A percentile compares a stretch with the other conserved stretches of the same genome.
phyloP scores from a whole-genome alignment of 2,329 filamentous ascomycete species.

The Neoarthrinium moseri region DNA sequence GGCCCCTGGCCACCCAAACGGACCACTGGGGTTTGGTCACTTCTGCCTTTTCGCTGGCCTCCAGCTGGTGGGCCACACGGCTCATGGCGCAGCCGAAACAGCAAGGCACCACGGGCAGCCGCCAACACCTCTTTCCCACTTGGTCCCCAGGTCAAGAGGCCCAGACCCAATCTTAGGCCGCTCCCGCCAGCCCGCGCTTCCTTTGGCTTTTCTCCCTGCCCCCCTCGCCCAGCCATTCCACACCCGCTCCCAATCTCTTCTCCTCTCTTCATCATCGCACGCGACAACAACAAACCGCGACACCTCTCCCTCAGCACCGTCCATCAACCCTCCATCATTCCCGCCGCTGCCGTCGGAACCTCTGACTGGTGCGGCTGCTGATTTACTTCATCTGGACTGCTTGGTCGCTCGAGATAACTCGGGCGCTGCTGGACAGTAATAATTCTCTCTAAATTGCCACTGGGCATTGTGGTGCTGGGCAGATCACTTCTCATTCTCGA shows the following conservation, averaged over 20 bases:
- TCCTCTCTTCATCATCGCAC: not conserved
- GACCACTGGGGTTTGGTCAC: not conserved
- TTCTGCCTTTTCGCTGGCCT: not conserved
- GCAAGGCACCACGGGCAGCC: no score
- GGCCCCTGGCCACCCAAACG: no score
- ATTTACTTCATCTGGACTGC: no score
- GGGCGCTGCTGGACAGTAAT: no score
- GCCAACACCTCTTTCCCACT: no score
- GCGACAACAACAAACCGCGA: no score
- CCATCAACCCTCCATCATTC: not conserved
- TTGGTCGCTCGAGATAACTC: no score
- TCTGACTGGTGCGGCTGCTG: no score
- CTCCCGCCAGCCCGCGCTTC: not conserved
- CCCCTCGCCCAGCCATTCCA: constrained; percentile 1
- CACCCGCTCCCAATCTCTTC: constrained; percentile 1
- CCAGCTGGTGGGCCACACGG: not conserved
- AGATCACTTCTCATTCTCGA: constrained; percentile 4
- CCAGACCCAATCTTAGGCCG: not conserved
- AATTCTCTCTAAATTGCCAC: constrained; percentile 3
- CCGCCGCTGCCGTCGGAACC: no score
- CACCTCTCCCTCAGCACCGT: not conserved
- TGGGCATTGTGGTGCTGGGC: not conserved
- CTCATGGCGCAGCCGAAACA: not conserved
- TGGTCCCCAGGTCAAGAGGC: no score
- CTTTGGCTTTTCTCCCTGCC: constrained; percentile 1